Percentiles rank a stretch among this genome's conserved stretches.
Evolutionary conservation across 768 basidiomycete species (phyloP).

Genomic region (Lactarius evosmus): DNA sequence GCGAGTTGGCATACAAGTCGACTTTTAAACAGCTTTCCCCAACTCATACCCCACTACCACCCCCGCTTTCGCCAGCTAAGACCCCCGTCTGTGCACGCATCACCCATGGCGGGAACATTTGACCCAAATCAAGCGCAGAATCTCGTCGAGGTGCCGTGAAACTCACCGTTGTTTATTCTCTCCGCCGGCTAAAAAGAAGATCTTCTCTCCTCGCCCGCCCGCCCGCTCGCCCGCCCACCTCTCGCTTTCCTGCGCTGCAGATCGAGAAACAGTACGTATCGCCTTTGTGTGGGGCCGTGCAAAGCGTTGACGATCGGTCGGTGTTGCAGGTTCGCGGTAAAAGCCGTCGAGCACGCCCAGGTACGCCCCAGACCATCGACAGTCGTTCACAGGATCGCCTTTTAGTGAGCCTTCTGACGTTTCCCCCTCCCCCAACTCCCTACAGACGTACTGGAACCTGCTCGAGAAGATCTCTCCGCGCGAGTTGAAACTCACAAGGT

Average conservation of each 20-base stretch:
- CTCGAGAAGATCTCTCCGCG: constrained; percentile 75
- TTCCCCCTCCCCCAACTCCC: too few species aligned
- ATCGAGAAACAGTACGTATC: constrained; percentile 90
- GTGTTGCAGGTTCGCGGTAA: constrained; percentile 73
- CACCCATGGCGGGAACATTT: constrained; percentile 45
- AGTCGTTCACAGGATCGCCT: background rate
- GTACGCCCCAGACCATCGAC: constrained; percentile 41
- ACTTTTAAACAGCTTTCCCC: background rate
- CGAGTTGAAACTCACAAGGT: constrained; percentile 83
- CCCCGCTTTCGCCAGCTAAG: background rate
- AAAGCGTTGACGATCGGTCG: constrained; percentile 17
- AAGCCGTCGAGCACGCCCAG: constrained; percentile 95
- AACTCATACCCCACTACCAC: background rate
- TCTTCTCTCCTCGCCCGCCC: background rate
- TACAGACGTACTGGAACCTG: constrained; percentile 92
- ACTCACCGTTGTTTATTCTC: background rate
- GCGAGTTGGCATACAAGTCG: background rate
- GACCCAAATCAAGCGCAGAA: constrained; percentile 94
- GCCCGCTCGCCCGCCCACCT: background rate
- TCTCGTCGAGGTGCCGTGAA: constrained; percentile 63
- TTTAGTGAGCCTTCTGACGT: constrained; percentile 4
- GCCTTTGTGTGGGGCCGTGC: background rate
- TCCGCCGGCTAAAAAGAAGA: constrained; percentile 28
- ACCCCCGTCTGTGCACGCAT: too few species aligned
- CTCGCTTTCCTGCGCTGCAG: constrained; percentile 38